Conservation (phyloP, 164 flowering plant species). For the Saururus chinensis region DNA sequence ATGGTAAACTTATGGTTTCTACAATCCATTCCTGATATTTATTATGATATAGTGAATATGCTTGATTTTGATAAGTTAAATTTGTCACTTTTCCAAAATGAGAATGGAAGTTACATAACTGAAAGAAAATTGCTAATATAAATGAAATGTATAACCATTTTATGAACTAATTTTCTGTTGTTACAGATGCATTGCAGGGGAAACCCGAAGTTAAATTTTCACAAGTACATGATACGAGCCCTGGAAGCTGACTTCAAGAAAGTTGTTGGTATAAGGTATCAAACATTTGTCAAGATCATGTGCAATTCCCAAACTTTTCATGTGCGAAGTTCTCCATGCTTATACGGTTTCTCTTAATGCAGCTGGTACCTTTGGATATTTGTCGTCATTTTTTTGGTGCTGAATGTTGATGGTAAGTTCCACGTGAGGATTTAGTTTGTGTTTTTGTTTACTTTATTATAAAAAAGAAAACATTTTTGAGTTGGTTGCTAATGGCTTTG, state of each 20-base stretch:
- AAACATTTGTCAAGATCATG: background rate
- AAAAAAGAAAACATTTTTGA: background rate
- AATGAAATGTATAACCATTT: background rate
- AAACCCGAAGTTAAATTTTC: slow-evolving; percentile 47
- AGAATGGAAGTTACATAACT: background rate
- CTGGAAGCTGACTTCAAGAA: slow-evolving; percentile 60
- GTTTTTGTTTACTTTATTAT: background rate
- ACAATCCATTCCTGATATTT: background rate
- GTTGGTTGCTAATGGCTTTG: background rate
- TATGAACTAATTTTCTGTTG: background rate
- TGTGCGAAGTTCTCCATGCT: background rate
- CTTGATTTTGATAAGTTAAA: background rate
- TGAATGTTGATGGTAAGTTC: slow-evolving; percentile 62
- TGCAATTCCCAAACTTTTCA: background rate
- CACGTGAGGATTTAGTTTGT: background rate
- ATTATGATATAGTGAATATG: background rate
- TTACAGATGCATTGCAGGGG: slow-evolving; percentile 51
- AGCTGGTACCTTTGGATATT: slow-evolving; percentile 85
- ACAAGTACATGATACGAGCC: slow-evolving; percentile 61
- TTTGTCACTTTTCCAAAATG: background rate
- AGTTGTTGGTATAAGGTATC: slow-evolving; percentile 73
- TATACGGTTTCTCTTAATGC: slow-evolving; percentile 6
- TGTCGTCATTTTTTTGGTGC: slow-evolving; percentile 70
- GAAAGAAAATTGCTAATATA: too few species aligned
- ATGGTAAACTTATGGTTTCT: slow-evolving; percentile 5